Base-by-base conservation (phyloP, 768 basidiomycete genomes). In the Boletellus sp. region DNA sequence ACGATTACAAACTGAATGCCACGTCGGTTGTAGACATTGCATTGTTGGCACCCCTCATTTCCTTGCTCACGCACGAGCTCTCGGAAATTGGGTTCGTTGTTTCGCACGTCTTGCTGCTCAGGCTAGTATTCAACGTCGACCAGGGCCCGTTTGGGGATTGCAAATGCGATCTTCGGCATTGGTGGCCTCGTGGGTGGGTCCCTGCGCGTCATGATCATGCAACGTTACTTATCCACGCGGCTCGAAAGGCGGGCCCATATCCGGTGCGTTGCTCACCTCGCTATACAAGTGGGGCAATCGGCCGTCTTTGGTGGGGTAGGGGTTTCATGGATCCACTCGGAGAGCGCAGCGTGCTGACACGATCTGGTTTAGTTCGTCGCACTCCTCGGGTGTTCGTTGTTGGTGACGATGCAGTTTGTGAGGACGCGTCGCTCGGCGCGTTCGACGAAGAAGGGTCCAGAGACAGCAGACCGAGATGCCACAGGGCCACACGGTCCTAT, bases 261-360 rank as follows among this genome's bases (percentile, higher is more conserved):
- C 75, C n/a, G 82, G 83, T 1, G 77, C 78, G 0, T 60, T 84
- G n/a, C 73, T 85, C 5, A 74, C 79, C 0, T 52, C 69, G 11
- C 58, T 71, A 8, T 82, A 76, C 56, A 66, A 72, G 2, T 85
- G 83, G 83, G 76, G 78, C 69, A 68, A 39, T 74, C 81, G 4
- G 72, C 75, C 3, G 43, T 82, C 7, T 84, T 80, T 54, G 65
- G 72, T 19, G 81, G 79, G 42, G 67, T 73, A 53, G 5, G 23
- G 54, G 24, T 43, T 17, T 4, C n/a, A n/a, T 38, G 0, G 13
- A 19, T 33, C 2, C 9, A 19, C 23, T 7, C 11, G 9, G 17
- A 20, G 26, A 32, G 11, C n/a, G n/a, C 15, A 31, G 24, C n/a
- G 3, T 22, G 15, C 20, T 51, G 26, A 54, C 37, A 16, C 41